These are phyloP conservation scores for Nothophoma quercina DNA, from an alignment of 2,329 filamentous ascomycete species.

Conservation along the genomic window DNA sequence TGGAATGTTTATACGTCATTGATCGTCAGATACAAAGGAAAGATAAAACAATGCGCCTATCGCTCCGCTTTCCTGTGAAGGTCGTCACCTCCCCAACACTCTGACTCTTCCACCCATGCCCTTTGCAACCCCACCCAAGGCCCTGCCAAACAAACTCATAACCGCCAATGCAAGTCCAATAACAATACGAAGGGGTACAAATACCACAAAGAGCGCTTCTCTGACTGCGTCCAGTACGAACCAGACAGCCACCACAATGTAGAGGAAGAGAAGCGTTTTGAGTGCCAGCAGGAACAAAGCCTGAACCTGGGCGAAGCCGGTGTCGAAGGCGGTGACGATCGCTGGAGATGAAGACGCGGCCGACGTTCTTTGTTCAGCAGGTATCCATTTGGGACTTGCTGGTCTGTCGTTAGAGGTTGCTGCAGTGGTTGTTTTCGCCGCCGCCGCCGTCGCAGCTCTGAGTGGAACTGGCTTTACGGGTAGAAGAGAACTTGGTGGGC, in stretches of 20 bases:
- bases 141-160: neutral
- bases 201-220: constrained; percentile 31
- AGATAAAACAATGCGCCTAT: too few species aligned
- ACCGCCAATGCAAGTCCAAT: constrained; percentile 21
- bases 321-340: constrained; percentile 21
- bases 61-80: too few species aligned
- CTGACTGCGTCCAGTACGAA: constrained; percentile 39
- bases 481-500: neutral
- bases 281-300: constrained; percentile 20
- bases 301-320: constrained; percentile 34
- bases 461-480: constrained; percentile 13
- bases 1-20: too few species aligned
- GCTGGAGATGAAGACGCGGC: neutral
- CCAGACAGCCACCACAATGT: constrained; percentile 37
- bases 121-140: neutral
- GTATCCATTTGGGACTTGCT: neutral
- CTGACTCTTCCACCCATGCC: neutral
- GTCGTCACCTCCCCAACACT: neutral
- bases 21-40: too few species aligned
- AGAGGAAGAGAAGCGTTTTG: constrained; percentile 31
- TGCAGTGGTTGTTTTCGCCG: neutral
- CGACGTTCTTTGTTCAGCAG: too few species aligned
- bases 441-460: neutral
- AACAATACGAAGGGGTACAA: constrained; percentile 31
- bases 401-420: constrained; percentile 24